Evolutionary conservation across 2,329 filamentous ascomycete genomes (phyloP).

Genomic region (Cyclaneusma minus): DNA sequence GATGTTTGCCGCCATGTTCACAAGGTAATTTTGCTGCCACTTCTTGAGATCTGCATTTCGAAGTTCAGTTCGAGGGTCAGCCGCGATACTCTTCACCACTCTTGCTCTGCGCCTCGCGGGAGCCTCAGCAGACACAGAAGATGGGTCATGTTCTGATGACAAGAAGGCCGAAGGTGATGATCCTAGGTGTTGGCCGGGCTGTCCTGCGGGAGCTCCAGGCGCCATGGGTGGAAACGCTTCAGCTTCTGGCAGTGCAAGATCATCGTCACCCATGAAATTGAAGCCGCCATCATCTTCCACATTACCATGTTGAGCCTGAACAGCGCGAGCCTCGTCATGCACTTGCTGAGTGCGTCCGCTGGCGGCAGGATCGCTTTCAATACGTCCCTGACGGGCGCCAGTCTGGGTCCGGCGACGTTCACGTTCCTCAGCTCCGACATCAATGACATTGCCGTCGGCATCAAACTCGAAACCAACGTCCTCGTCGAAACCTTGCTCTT

Average conservation of each 20-base stretch:
- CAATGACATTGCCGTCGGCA: slow-evolving; percentile 41
- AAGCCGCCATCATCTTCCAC: slow-evolving; percentile 16
- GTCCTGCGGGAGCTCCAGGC: slow-evolving; percentile 10
- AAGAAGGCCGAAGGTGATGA: slow-evolving; percentile 6
- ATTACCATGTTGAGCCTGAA: slow-evolving; percentile 10
- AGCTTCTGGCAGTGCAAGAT: slow-evolving; percentile 15
- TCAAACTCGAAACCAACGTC: slow-evolving; percentile 46
- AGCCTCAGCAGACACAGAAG: slow-evolving; percentile 23
- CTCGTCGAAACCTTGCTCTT: slow-evolving; percentile 27
- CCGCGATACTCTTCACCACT: slow-evolving; percentile 22
- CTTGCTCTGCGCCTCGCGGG: slow-evolving; percentile 16
- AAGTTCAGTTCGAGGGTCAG: slow-evolving; percentile 34
- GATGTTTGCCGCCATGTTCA: slow-evolving; percentile 38
- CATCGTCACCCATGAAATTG: slow-evolving; percentile 16
- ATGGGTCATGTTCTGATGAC: slow-evolving; percentile 13
- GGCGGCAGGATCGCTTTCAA: slow-evolving; percentile 19
- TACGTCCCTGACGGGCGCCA: slow-evolving; percentile 5
- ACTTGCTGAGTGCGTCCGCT: slow-evolving; percentile 25
- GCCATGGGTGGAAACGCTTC: slow-evolving; percentile 15
- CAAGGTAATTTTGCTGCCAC: slow-evolving; percentile 42
- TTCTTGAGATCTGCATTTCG: slow-evolving; percentile 36
- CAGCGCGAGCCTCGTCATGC: slow-evolving; percentile 22
- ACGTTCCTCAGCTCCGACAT: slow-evolving; percentile 20
- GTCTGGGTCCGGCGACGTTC: slow-evolving; percentile 7
- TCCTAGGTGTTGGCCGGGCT: slow-evolving; percentile 6